Evolutionary conservation across 2,329 filamentous ascomycete genomes (phyloP), one percentile per base, ranked within the genome.

Genomic region (Diaporthe sp.): DNA sequence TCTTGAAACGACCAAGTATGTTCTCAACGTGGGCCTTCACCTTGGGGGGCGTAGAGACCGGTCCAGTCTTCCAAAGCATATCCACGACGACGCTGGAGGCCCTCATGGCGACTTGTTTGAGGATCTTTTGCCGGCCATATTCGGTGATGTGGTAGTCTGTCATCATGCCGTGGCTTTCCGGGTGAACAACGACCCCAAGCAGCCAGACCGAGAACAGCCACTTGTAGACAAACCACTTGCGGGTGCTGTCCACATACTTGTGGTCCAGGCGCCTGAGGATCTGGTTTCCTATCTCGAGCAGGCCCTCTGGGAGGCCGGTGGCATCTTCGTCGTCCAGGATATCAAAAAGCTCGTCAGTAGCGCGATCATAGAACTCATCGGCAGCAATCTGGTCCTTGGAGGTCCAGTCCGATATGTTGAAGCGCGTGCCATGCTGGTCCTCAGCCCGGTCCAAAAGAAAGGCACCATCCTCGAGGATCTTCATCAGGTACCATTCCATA

Each of bases 401-500:
- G 77, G 92, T 92, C 86, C 94, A 94, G 76, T 92, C 89, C 72
- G 93, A 92, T 54, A 94, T 86, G 83, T 95, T 92, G 83, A 93
- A 89, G 77, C 93, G 88, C 75, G 92, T 92, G 47, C 92, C 90
- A 76, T 93, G 89, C 79, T 95, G 93, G 80, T 95, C 93, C 82
- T 96, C 94, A 80, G 94, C 92, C 80, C 94, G 92, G 80, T 98
- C 95, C 78, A 98, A 88, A 74, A 98, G 87, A 81, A 98, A 98
- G 52, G 95, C 93, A 78, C 97, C 97, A 79, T 97, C 94, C 84
- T 98, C 95, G 42, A 99, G 90, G 75, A 97, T 95, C 82, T 97
- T 94, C 94, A 98, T 97, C 17, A 99, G 90, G 82, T 96, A 98
- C 84, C 95, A 94, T 84, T 98, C 96, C 87, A 99, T 92, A 77